A percentile compares a stretch with the other conserved stretches of the same genome.
phyloP scores from a whole-genome alignment of 1,284 basidiomycete species.

The Malassezia yamatoensis region DNA sequence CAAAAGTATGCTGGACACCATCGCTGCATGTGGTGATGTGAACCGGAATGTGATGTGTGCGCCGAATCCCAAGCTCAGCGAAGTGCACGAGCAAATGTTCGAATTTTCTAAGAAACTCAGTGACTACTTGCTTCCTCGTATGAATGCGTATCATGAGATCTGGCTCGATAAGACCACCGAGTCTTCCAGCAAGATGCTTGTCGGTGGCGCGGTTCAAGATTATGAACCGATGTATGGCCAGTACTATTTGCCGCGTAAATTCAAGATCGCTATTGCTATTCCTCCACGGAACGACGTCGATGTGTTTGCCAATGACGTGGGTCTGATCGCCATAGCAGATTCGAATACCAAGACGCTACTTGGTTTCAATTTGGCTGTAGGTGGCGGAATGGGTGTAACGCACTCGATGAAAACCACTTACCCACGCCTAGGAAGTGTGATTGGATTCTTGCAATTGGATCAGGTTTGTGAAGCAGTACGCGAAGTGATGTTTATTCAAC shows the following conservation, averaged over 20 bases:
- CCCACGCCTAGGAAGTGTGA: conserved; percentile 72
- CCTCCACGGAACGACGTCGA: conserved; percentile 96
- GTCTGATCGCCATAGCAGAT: conserved; percentile 83
- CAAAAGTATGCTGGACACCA: conserved; percentile 77
- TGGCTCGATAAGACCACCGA: conserved; percentile 65
- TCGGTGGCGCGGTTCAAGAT: conserved; percentile 81
- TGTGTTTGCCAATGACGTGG: conserved; percentile 87
- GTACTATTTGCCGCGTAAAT: conserved; percentile 91
- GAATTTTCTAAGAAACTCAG: conserved; percentile 77
- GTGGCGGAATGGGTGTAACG: conserved; percentile 98
- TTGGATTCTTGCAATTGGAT: conserved; percentile 85
- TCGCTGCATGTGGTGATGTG: conserved; percentile 96
- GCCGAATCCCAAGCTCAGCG: conserved; percentile 75
- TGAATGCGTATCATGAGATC: conserved; percentile 94
- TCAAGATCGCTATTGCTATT: conserved; percentile 93
- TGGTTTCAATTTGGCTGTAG: conserved; percentile 50
- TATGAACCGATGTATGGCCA: conserved; percentile 92
- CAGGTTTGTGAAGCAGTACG: conserved; percentile 80
- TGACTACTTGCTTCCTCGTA: conserved; percentile 76
- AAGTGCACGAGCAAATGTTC: conserved; percentile 73
- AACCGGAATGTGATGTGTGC: conserved; percentile 88
- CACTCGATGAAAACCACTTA: conserved; percentile 99
- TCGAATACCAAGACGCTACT: conserved; percentile 48
- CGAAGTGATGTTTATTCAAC: conserved; percentile 82
- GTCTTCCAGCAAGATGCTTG: conserved; percentile 61